Percentiles rank a stretch among this genome's conserved stretches.
These are phyloP conservation scores for Podila horticola DNA, from an alignment of 192 early-diverging fungal genomes.

Conservation along the genomic window DNA sequence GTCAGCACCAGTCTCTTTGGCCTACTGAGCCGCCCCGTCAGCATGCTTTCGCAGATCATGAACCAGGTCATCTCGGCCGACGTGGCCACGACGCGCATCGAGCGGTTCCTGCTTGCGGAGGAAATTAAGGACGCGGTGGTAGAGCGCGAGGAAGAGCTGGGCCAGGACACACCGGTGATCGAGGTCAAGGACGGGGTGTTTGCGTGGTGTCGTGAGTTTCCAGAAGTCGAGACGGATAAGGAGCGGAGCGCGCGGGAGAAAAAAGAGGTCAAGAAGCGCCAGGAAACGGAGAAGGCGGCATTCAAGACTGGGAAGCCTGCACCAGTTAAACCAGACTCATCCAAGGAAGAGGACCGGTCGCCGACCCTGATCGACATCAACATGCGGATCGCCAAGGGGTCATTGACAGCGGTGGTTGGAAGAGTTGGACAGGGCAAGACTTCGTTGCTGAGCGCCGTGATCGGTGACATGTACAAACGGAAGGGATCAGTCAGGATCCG, in stretches of 20 bases:
- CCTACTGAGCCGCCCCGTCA: neutral
- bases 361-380: conserved; percentile 51
- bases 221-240: conserved; percentile 4
- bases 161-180: neutral
- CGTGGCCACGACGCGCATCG: conserved; percentile 14
- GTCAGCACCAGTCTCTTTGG: conserved; percentile 2
- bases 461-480: conserved; percentile 81
- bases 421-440: conserved; percentile 81
- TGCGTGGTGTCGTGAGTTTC: conserved; percentile 3
- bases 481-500: conserved; percentile 61
- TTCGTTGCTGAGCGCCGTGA: conserved; percentile 68
- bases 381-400: conserved; percentile 46
- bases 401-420: conserved; percentile 68
- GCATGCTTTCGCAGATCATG: conserved; percentile 4
- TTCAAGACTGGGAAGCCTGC: conserved; percentile 4
- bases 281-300: neutral
- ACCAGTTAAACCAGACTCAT: neutral
- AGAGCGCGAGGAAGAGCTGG: conserved; percentile 2
- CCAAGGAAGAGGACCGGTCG: neutral
- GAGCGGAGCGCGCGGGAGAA: neutral
- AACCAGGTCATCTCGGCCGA: conserved; percentile 3
- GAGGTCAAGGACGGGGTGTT: conserved; percentile 16
- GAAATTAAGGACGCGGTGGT: conserved; percentile 3
- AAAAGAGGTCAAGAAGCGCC: neutral
- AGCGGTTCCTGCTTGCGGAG: conserved; percentile 7